phyloP scores from a whole-genome alignment of 1,284 basidiomycete genomes.

The Ustilago nuda region DNA sequence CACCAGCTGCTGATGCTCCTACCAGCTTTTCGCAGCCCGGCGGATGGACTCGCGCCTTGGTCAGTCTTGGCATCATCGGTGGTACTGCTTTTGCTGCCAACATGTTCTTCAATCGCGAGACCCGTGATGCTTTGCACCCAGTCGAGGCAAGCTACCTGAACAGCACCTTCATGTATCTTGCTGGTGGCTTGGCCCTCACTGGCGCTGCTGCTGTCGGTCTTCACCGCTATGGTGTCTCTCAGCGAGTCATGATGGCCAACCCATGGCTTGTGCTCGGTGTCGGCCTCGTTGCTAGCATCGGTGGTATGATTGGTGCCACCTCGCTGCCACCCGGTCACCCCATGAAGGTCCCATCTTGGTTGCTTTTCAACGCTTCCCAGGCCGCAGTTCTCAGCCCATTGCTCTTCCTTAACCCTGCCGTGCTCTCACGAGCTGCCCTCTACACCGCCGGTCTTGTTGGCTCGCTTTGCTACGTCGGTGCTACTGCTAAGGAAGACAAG shows the following conservation, averaged over 20 bases:
- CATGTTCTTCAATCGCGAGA: conserved; percentile 67
- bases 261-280: conserved; percentile 87
- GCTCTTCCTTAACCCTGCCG: conserved; percentile 85
- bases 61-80: conserved; percentile 63
- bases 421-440: conserved; percentile 86
- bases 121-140: conserved; percentile 56
- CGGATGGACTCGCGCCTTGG: conserved; percentile 62
- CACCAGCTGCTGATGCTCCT: conserved; percentile 52
- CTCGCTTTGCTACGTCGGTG: conserved; percentile 83
- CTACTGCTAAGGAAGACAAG: conserved; percentile 86
- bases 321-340: conserved; percentile 64
- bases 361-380: conserved; percentile 84
- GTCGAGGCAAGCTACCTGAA: conserved; percentile 75
- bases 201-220: conserved; percentile 81
- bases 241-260: conserved; percentile 82
- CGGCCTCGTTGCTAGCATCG: conserved; percentile 75
- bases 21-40: conserved; percentile 57
- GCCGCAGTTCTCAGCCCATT: conserved; percentile 77
- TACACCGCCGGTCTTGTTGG: conserved; percentile 89
- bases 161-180: conserved; percentile 86
- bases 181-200: conserved; percentile 81
- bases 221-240: conserved; percentile 80
- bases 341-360: conserved; percentile 69
- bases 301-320: conserved; percentile 69
- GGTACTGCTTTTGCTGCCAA: conserved; percentile 65